Base-by-base conservation (phyloP, 352 stramenopile genomes). In the Pythium vanterpoolii region DNA sequence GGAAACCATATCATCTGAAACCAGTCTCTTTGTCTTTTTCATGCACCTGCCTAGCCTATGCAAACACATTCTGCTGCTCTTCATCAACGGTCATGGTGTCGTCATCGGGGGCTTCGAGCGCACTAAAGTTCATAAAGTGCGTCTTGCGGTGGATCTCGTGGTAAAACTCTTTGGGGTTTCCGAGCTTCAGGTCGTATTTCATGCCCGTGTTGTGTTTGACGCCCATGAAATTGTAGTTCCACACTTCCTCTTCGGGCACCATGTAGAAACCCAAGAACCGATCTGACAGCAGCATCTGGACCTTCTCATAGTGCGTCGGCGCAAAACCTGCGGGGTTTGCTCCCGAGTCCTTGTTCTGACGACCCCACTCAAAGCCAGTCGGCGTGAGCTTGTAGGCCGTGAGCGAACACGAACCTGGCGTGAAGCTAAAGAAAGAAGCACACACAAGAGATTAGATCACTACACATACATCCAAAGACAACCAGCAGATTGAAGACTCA, bases 171-270 rank as follows among this genome's bases (percentile, higher is more conserved):
- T 98, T 98, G n/a, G 98, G 98, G 68, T 98, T 97, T 64, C 97
- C 97, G 34, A 99, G 86, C 66, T 97, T 98, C 34, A 99, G 74
- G 64, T 89, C 79, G 70, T 99, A 99, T 64, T 99, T 96, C 96
- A 99, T 99, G 36, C 83, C 88, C 21, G 83, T 87, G 51, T 93
- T 98, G 83, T 99, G 96, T 71, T 99, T 99, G 42, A 99, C 96
- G 54, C 97, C 97, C 86, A 99, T 98, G 68, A 99, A 99, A 70
- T 99, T 99, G 81, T 99, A 99, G 77, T 99, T 99, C 98, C 97
- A 99, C 51, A 98, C 78, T 21, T 98, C 93, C 60, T 98, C 95
- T 47, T 98, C 93, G 8, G 98, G 97, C 47, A 99, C 96, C 93
- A 99, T 98, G 78, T 99, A 99, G 74, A 99, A 99, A 14, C 98